These are phyloP conservation scores for Heterobasidion annosum DNA, from an alignment of 1,284 basidiomycete species.

Conservation along the genomic window DNA sequence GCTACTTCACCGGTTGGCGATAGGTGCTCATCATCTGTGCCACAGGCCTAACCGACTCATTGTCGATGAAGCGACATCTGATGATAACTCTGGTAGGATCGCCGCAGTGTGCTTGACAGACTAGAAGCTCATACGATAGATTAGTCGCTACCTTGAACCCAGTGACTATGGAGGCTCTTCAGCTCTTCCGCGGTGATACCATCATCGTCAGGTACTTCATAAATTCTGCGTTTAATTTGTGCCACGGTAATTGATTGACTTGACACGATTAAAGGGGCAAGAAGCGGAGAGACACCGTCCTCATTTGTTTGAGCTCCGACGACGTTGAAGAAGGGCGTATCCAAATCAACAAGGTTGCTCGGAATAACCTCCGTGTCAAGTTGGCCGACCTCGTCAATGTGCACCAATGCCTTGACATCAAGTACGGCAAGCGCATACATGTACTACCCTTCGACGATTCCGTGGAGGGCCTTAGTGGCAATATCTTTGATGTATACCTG, in stretches of 20 bases:
- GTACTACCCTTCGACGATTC: conserved; percentile 98
- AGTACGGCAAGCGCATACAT: conserved; percentile 98
- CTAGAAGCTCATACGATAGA: not conserved
- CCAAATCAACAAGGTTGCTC: conserved; percentile 98
- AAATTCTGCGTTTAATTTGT: not conserved
- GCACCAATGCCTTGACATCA: conserved; percentile 95
- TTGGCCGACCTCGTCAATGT: conserved; percentile 95
- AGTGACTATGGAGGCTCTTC: conserved; percentile 92
- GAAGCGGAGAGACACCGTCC: conserved; percentile 91
- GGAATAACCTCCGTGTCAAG: conserved; percentile 97
- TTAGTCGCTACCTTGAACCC: conserved; percentile 90
- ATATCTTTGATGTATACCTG: conserved; percentile 98
- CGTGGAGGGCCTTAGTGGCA: conserved; percentile 94
- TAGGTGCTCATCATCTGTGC: conserved; percentile 6
- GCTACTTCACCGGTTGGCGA: not conserved
- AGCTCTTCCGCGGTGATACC: conserved; percentile 93
- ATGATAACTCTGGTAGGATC: conserved; percentile 80
- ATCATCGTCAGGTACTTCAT: conserved; percentile 74
- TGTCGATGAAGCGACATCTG: conserved; percentile 84
- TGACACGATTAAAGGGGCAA: conserved; percentile 56
- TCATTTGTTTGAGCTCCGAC: conserved; percentile 93
- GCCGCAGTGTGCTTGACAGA: not conserved
- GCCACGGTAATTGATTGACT: not conserved
- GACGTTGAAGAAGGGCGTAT: conserved; percentile 97
- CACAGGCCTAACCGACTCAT: conserved; percentile 87